These are phyloP conservation scores for Epichloe glyceriae DNA, from an alignment of 2,329 filamentous ascomycete genomes.

Conservation along the genomic window DNA sequence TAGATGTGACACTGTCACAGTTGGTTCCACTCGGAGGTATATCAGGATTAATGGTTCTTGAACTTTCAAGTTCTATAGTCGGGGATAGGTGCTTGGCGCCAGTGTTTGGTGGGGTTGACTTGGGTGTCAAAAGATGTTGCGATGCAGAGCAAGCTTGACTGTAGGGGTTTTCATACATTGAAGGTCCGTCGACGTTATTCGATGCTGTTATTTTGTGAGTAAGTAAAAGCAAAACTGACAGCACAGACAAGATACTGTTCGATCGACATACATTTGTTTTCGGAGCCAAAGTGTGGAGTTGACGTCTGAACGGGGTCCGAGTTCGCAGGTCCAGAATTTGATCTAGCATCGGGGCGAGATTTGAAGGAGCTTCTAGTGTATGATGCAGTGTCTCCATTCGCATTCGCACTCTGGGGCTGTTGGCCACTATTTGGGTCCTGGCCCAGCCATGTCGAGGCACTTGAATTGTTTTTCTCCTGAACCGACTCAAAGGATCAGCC, in stretches of 20 bases:
- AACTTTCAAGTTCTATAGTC: slow-evolving; percentile 6
- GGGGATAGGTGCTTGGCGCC: background rate
- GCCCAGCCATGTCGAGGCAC: slow-evolving; percentile 15
- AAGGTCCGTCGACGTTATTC: slow-evolving; percentile 18
- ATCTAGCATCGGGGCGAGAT: slow-evolving; percentile 4
- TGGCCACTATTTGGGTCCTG: background rate
- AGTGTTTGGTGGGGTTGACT: slow-evolving; percentile 5
- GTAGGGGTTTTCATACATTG: slow-evolving; percentile 31
- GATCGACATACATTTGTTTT: background rate
- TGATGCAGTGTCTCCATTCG: background rate
- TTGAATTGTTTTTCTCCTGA: slow-evolving; percentile 26
- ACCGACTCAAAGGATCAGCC: slow-evolving; percentile 35
- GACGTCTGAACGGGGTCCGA: background rate
- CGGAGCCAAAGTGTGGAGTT: background rate
- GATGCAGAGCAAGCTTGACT: background rate
- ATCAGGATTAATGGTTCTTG: slow-evolving; percentile 1
- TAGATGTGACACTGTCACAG: slow-evolving; percentile 13
- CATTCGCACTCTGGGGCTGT: background rate
- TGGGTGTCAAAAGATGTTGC: slow-evolving; percentile 7
- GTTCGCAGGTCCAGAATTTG: background rate
- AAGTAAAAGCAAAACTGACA: background rate
- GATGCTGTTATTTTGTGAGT: background rate
- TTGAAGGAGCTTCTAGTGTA: slow-evolving; percentile 1
- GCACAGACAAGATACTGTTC: background rate
- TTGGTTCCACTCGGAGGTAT: slow-evolving; percentile 21